Conservation (phyloP, 2,329 filamentous ascomycete species). For the Curvularia verruculosa region DNA sequence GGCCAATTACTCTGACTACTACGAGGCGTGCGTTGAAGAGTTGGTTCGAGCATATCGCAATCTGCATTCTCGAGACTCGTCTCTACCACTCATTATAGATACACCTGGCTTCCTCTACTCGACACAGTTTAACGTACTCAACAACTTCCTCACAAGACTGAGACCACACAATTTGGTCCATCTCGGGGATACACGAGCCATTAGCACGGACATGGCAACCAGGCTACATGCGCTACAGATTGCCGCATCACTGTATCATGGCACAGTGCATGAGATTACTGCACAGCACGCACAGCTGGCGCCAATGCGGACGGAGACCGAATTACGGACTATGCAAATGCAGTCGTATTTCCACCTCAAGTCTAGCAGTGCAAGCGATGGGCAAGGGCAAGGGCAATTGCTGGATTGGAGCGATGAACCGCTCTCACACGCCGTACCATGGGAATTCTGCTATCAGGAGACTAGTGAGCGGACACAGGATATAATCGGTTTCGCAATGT, state of each 20-base stretch:
- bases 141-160: slow-evolving; percentile 61
- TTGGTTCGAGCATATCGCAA: slow-evolving; percentile 65
- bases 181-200: slow-evolving; percentile 55
- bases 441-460: slow-evolving; percentile 66
- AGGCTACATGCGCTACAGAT: slow-evolving; percentile 61
- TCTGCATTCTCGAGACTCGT: slow-evolving; percentile 49
- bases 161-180: slow-evolving; percentile 69
- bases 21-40: slow-evolving; percentile 67
- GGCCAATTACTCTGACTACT: slow-evolving; percentile 70
- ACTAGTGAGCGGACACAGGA: slow-evolving; percentile 53
- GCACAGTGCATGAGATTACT: slow-evolving; percentile 60
- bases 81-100: slow-evolving; percentile 70
- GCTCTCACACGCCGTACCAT: slow-evolving; percentile 64
- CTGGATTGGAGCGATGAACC: slow-evolving; percentile 61
- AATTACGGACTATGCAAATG: slow-evolving; percentile 75
- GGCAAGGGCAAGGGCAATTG: slow-evolving; percentile 21
- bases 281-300: slow-evolving; percentile 54
- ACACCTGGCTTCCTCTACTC: slow-evolving; percentile 76
- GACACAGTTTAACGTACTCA: slow-evolving; percentile 69
- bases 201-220: slow-evolving; percentile 63
- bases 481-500: slow-evolving; percentile 69
- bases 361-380: slow-evolving; percentile 14
- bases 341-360: slow-evolving; percentile 75
- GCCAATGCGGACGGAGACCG: slow-evolving; percentile 64
- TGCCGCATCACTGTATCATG: slow-evolving; percentile 44